Conservation (phyloP, 2,329 filamentous ascomycete genomes). For the Pestalotiopsis sp. region DNA sequence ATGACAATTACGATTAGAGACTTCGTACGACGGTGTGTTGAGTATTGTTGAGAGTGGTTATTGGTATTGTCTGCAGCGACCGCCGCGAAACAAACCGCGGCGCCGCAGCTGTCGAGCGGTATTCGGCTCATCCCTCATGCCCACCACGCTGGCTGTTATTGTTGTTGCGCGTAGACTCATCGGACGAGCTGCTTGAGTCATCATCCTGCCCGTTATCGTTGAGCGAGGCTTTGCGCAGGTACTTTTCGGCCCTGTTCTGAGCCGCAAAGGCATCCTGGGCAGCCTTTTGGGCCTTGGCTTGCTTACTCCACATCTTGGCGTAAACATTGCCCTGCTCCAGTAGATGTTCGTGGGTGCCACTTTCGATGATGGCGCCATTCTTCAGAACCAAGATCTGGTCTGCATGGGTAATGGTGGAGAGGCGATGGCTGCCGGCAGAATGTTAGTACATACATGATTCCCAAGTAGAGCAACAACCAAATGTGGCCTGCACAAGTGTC, state of each 20-base stretch:
- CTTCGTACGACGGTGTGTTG: background rate
- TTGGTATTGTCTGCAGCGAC: background rate
- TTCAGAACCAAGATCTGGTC: conserved; percentile 82
- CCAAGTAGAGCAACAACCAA: conserved; percentile 17
- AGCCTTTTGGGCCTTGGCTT: conserved; percentile 75
- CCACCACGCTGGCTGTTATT: background rate
- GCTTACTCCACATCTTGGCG: conserved; percentile 84
- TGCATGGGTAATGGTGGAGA: conserved; percentile 83
- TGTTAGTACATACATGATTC: conserved; percentile 12
- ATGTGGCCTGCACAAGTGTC: background rate
- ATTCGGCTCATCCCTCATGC: background rate
- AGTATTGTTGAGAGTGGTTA: background rate
- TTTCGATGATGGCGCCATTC: conserved; percentile 74
- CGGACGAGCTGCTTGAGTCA: conserved; percentile 25
- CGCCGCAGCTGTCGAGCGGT: background rate
- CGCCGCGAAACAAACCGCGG: background rate
- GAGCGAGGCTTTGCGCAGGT: conserved; percentile 48
- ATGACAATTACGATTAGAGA: conserved; percentile 5
- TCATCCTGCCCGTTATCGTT: conserved; percentile 33
- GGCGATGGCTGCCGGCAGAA: conserved; percentile 58
- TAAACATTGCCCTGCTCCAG: conserved; percentile 70
- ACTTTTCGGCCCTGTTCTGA: conserved; percentile 40
- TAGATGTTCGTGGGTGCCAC: conserved; percentile 77
- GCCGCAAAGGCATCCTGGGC: conserved; percentile 56
- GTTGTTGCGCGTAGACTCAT: conserved; percentile 9